Percentiles rank a stretch among this genome's conserved stretches.
These are phyloP conservation scores for Aspergillus pseudoglaucus DNA, from an alignment of 2,329 filamentous ascomycete species.

Conservation along the genomic window DNA sequence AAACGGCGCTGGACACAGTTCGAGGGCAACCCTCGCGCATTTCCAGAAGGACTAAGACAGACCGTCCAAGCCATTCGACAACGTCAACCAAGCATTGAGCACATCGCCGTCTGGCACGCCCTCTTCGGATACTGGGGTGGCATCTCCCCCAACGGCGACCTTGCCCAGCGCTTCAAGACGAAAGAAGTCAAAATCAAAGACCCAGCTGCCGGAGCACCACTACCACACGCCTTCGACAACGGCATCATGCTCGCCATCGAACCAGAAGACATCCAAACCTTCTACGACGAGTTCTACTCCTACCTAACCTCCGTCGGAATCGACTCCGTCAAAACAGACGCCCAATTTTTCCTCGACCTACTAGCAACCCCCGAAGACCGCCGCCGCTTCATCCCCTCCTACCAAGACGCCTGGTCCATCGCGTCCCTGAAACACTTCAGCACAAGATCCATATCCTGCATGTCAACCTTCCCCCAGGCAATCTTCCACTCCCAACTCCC, in stretches of 20 bases:
- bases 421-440: slow-evolving; percentile 72
- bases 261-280: slow-evolving; percentile 63
- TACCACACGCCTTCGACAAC: slow-evolving; percentile 16
- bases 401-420: slow-evolving; percentile 81
- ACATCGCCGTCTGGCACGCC: slow-evolving; percentile 93
- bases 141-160: slow-evolving; percentile 64
- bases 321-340: slow-evolving; percentile 87
- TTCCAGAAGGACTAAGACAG: slow-evolving; percentile 71
- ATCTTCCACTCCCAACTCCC: slow-evolving; percentile 80
- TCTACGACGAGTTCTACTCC: slow-evolving; percentile 87
- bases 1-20: slow-evolving; percentile 66
- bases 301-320: slow-evolving; percentile 71
- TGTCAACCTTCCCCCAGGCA: slow-evolving; percentile 83
- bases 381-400: slow-evolving; percentile 64
- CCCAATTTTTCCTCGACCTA: slow-evolving; percentile 80
- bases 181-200: slow-evolving; percentile 50
- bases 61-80: slow-evolving; percentile 63
- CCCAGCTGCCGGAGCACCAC: slow-evolving; percentile 45
- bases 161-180: slow-evolving; percentile 75
- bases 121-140: slow-evolving; percentile 87
- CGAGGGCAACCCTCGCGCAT: slow-evolving; percentile 72
- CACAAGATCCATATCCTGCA: slow-evolving; percentile 78
- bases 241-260: slow-evolving; percentile 66
- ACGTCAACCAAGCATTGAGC: slow-evolving; percentile 64
- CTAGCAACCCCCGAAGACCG: slow-evolving; percentile 63